Conservation (phyloP, 306 rosid species). For the Castanea mollissima region DNA sequence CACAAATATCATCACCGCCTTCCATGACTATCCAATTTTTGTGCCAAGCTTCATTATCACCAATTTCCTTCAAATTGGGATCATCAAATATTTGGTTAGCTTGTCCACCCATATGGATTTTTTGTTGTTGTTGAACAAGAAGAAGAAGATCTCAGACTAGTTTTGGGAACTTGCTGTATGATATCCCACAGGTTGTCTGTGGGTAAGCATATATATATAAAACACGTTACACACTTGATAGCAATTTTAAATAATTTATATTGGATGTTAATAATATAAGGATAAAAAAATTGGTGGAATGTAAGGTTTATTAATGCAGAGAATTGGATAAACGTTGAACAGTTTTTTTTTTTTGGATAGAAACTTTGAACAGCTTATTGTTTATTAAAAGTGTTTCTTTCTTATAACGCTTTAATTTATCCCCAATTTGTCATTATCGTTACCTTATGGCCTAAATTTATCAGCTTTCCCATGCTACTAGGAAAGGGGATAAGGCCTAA, state of each 20-base stretch:
- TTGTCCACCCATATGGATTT: conserved; percentile 19
- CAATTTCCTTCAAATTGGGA: conserved; percentile 27
- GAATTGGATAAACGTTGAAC: conserved; percentile 44
- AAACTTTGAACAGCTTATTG: background rate
- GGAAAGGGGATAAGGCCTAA: conserved; percentile 73
- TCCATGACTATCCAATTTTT: conserved; percentile 36
- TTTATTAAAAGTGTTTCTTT: background rate
- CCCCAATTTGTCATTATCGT: conserved; percentile 38
- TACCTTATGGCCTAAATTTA: conserved; percentile 48
- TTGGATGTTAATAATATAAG: too few relatives aligned
- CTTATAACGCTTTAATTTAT: conserved; percentile 1
- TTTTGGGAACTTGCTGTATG: conserved; percentile 1
- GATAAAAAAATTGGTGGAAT: background rate
- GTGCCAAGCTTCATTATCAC: conserved; percentile 6
- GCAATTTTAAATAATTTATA: background rate
- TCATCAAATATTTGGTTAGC: conserved; percentile 1
- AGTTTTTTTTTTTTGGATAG: background rate
- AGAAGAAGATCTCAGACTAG: conserved; percentile 7
- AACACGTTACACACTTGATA: background rate
- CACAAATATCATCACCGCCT: conserved; percentile 29
- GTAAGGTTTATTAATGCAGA: conserved; percentile 1
- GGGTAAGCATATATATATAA: conserved; percentile 16
- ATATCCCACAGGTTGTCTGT: background rate
- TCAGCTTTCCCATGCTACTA: conserved; percentile 36
- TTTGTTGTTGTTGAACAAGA: background rate